Percentiles rank a stretch among this genome's conserved stretches.
Evolutionary conservation across 2,329 filamentous ascomycete species (phyloP).

Genomic region (Aureobasidium sp.): DNA sequence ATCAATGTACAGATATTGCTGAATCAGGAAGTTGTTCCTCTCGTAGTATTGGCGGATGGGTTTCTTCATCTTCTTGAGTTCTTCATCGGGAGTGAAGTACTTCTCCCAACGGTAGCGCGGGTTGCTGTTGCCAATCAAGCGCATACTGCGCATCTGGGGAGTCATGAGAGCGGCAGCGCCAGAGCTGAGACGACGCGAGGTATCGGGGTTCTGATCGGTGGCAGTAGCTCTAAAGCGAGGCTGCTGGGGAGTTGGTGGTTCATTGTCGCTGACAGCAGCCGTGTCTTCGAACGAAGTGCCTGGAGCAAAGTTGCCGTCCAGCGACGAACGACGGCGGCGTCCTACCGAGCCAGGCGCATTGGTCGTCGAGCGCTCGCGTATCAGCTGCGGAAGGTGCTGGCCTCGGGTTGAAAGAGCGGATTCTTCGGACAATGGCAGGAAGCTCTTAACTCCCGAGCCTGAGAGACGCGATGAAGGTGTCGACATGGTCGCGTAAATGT

Average conservation of each 20-base stretch:
- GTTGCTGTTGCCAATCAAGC: conserved; percentile 82
- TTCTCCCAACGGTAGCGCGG: conserved; percentile 76
- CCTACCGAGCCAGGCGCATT: conserved; percentile 18
- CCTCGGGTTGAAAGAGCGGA: conserved; percentile 37
- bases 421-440: conserved; percentile 37
- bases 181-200: conserved; percentile 33
- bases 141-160: conserved; percentile 71
- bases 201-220: not conserved
- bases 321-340: conserved; percentile 4
- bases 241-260: not conserved
- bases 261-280: conserved; percentile 12
- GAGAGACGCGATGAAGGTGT: not conserved
- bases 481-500: not conserved
- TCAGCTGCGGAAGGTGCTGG: conserved; percentile 34
- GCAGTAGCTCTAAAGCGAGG: not conserved
- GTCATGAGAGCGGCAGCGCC: conserved; percentile 40
- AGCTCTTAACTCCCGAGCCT: conserved; percentile 30
- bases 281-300: conserved; percentile 10
- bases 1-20: conserved; percentile 92
- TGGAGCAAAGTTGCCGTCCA: conserved; percentile 14
- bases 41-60: conserved; percentile 80
- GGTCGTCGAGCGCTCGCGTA: conserved; percentile 23
- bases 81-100: conserved; percentile 76
- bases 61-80: conserved; percentile 66
- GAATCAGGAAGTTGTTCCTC: conserved; percentile 78